These are phyloP conservation scores for Haematococcus lacustris DNA, from an alignment of 139 green algal species.

Conservation along the genomic window DNA sequence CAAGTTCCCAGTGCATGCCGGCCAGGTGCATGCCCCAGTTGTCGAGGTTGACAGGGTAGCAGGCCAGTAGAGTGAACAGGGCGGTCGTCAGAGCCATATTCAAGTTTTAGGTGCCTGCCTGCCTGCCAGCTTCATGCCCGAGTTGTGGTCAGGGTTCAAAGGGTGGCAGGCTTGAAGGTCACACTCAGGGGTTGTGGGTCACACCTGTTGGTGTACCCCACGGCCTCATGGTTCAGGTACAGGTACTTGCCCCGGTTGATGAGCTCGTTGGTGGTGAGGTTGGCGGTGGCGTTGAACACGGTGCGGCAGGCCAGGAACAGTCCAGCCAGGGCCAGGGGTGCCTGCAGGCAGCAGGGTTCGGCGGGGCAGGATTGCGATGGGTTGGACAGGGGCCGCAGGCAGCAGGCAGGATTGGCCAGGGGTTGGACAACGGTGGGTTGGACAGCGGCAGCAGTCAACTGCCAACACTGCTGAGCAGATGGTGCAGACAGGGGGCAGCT, in stretches of 20 bases:
- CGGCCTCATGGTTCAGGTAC: constrained; percentile 40
- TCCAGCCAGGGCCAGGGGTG: constrained; percentile 18
- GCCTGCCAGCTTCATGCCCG: no score
- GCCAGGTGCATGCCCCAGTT: not conserved
- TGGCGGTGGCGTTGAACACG: constrained; percentile 36
- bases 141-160: no score
- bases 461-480: no score
- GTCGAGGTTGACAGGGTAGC: not conserved
- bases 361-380: not conserved
- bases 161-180: not conserved
- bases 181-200: not conserved
- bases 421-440: no score
- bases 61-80: not conserved
- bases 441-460: no score
- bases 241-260: constrained; percentile 37
- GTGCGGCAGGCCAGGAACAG: constrained; percentile 24
- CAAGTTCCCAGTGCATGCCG: not conserved
- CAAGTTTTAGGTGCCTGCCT: no score
- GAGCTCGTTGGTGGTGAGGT: constrained; percentile 65
- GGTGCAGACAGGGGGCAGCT: no score
- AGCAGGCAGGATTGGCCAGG: no score
- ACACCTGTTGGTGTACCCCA: constrained; percentile 35
- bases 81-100: not conserved
- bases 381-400: no score
- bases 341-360: constrained; percentile 11